These are phyloP conservation scores for Endogone sp. DNA, from an alignment of 192 early-diverging fungal species.

Conservation along the genomic window DNA sequence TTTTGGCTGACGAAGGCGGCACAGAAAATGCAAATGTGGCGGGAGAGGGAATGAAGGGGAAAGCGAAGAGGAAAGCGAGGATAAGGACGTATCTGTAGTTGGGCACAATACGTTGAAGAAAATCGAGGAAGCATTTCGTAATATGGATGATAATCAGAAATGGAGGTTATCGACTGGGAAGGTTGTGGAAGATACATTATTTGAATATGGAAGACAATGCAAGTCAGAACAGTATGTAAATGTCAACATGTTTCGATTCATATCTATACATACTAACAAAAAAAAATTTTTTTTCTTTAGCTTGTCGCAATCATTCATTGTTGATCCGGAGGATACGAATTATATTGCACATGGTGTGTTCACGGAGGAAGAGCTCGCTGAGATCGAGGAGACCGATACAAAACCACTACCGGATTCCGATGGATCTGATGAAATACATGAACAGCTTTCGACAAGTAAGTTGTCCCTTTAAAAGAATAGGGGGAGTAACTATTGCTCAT, in stretches of 20 bases:
- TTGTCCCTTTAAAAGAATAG: conserved; percentile 5
- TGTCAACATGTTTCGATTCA: conserved; percentile 1
- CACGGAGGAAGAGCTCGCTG: conserved; percentile 11
- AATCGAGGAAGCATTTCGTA: conserved; percentile 11
- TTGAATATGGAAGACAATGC: conserved; percentile 14
- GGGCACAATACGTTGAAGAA: not conserved
- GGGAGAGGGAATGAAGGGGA: not conserved
- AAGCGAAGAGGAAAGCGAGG: not conserved
- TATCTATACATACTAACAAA: conserved; percentile 3
- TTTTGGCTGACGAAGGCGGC: not conserved
- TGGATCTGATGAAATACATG: conserved; percentile 10
- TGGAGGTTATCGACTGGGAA: conserved; percentile 20
- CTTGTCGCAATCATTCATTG: conserved; percentile 19
- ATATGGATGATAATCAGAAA: conserved; percentile 12
- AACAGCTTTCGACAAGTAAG: conserved; percentile 11
- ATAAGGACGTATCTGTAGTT: not conserved
- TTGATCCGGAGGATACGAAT: conserved; percentile 19
- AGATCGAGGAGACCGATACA: conserved; percentile 14
- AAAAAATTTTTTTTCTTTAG: not conserved
- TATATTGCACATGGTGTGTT: conserved; percentile 20
- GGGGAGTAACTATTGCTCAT: conserved; percentile 11
- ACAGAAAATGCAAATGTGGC: not conserved
- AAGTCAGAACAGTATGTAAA: not conserved
- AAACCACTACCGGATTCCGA: conserved; percentile 1
- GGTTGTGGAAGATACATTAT: conserved; percentile 13